Evolutionary conservation across 1,284 basidiomycete species (phyloP), one percentile per base, ranked within the genome.

Genomic region (Phellinidium pouzarii): DNA sequence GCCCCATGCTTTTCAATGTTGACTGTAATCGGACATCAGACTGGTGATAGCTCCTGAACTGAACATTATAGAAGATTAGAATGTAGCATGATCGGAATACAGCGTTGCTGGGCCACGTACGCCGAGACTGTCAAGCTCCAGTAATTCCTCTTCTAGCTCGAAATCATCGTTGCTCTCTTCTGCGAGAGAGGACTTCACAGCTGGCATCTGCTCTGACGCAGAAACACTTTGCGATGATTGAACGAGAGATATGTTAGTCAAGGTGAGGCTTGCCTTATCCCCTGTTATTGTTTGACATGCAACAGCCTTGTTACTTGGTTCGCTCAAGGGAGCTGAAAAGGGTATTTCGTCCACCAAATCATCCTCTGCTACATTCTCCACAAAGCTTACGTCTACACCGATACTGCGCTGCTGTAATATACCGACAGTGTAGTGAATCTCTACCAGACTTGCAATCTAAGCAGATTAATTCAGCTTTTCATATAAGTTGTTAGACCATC

Each of bases 1-100:
- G 68, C 36, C 69, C 53, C 23, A 53, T 63, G 54, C 48, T 69
- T 68, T 50, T 66, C 61, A 27, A 3, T 26, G 41, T 26, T 12
- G 69, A 67, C 36, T 66, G 68, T 11, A 76, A 52, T 1, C 60
- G 57, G 9, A 79, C 62, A 12, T 79, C 71, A 1, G 74, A 74
- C 50, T 74, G 75, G 55, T 78, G 76, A 57, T 76, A 78, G 47
- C 72, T 67, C 40, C 65, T 69, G 53, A 77, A 78, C 76, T 79
- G 49, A 8, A 34, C 19, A 46, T 46, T 49, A 42, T 31, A 31
- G 34, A 41, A 9, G 48, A 19, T 17, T 48, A 45, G 50, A 25
- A 38, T 46, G 7, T 23, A 42, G 20, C 6, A 46, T 47, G 5
- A 37, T 36, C 14, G 20, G 4, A 17, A 14, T 23, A 12, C 20